These are phyloP conservation scores for Spizellomyces sp. DNA, from an alignment of 192 early-diverging fungal species.

Conservation along the genomic window DNA sequence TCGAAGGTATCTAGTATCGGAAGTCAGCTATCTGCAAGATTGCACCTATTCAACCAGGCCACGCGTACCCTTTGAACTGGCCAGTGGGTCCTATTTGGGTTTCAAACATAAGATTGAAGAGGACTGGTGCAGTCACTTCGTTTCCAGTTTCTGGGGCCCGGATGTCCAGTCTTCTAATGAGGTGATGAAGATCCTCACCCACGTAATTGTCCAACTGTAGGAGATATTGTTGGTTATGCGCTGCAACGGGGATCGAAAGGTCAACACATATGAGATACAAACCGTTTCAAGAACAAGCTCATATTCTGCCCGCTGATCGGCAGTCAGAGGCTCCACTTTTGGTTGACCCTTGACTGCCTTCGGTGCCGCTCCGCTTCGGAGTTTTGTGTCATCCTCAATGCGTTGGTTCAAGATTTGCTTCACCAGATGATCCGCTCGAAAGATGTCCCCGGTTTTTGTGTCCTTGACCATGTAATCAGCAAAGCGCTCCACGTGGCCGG, in stretches of 20 bases:
- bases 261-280: constrained; percentile 33
- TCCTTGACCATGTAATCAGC: constrained; percentile 99
- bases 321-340: constrained; percentile 64
- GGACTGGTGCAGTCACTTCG: constrained; percentile 82
- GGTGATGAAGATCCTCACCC: constrained; percentile 79
- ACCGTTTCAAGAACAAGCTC: constrained; percentile 81
- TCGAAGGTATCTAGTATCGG: constrained; percentile 66
- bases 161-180: constrained; percentile 84
- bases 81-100: constrained; percentile 98
- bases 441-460: constrained; percentile 87
- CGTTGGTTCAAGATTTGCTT: constrained; percentile 91
- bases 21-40: constrained; percentile 2
- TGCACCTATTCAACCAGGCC: constrained; percentile 14
- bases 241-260: background rate
- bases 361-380: constrained; percentile 26
- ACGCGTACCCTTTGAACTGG: constrained; percentile 75
- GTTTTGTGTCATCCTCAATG: constrained; percentile 75
- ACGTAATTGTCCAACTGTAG: constrained; percentile 84
- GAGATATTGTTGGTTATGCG: constrained; percentile 37
- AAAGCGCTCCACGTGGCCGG: constrained; percentile 98
- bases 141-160: constrained; percentile 91
- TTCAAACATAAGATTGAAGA: constrained; percentile 99
- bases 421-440: constrained; percentile 96
- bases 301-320: constrained; percentile 68
- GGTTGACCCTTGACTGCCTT: constrained; percentile 51